These are phyloP conservation scores for Kappamyces sp. DNA, from an alignment of 192 early-diverging fungal species.

Conservation along the genomic window DNA sequence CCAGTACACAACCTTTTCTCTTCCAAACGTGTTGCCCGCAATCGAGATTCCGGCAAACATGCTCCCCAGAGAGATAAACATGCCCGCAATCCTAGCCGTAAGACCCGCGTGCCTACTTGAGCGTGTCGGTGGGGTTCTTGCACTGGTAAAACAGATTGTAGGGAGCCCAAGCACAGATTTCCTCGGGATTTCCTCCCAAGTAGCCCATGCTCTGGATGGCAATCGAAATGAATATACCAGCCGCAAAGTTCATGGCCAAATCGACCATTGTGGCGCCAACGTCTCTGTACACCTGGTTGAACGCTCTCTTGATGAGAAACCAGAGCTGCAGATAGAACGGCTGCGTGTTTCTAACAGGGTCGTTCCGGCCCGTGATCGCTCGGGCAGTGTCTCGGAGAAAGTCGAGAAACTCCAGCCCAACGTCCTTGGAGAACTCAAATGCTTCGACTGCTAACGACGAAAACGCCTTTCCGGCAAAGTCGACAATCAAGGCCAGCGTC, in stretches of 20 bases:
- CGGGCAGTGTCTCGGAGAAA: not conserved
- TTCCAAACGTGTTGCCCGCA: slow-evolving; percentile 55
- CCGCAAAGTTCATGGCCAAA: slow-evolving; percentile 46
- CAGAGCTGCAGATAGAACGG: slow-evolving; percentile 12
- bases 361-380: slow-evolving; percentile 2
- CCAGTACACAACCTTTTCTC: slow-evolving; percentile 61
- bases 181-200: slow-evolving; percentile 39
- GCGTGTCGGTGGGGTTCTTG: slow-evolving; percentile 16
- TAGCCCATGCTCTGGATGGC: slow-evolving; percentile 40
- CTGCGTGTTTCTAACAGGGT: slow-evolving; percentile 17
- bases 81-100: slow-evolving; percentile 31
- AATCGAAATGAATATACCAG: slow-evolving; percentile 40
- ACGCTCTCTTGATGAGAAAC: slow-evolving; percentile 13
- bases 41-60: slow-evolving; percentile 57
- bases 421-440: slow-evolving; percentile 15
- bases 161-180: slow-evolving; percentile 42
- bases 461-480: not conserved
- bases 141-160: slow-evolving; percentile 14
- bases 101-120: not conserved
- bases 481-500: not conserved
- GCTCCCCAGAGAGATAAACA: slow-evolving; percentile 52
- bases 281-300: slow-evolving; percentile 45
- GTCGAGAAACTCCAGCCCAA: slow-evolving; percentile 15
- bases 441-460: too few species aligned
- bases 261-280: slow-evolving; percentile 42